Base-by-base conservation (phyloP, 441 rosid species). In the Adansonia madagascariensis region DNA sequence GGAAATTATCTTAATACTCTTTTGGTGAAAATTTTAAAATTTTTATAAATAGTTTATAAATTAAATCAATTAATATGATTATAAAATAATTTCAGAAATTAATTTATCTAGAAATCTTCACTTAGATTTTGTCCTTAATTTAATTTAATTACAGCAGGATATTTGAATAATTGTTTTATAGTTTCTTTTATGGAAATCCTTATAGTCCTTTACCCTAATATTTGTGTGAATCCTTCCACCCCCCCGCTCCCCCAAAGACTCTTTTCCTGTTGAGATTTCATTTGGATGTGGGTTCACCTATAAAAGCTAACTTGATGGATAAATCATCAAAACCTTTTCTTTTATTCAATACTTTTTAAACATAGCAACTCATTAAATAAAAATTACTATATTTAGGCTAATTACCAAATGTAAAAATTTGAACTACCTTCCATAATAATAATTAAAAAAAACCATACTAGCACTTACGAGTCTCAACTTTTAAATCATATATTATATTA, bases 231-330 rank as follows among this genome's bases (percentile, higher is more conserved):
- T 24, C 4, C 24, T 60, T 12, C 39, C 0, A 12, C 27, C 1
- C 39, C 0, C 27, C 27, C 1, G 3, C 0, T n/a, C 17, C 10
- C 60, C 20, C 18, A 27, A 31, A 31, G 67, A 14, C 31, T 2
- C 15, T 31, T 62, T 62, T 62, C 18, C 6, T 2, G 2, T 6
- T 11, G 10, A 62, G 67, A 62, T 62, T 62, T 27, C 67, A 62
- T n/a, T 44, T 31, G 67, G 65, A 60, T 60, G 41, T 60, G 39
- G 44, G 44, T 62, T 62, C 41, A 61, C 66, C 66, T 61, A 62
- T 12, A 14, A 44, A 44, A 44, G 49, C 49, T 49, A 15, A n/a
- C n/a, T 44, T 43, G 53, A 66, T 4, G 71, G 52, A 43, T 43
- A 18, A 43, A 43, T 8, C 35, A 14, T 67, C 53, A 24, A 18